phyloP scores from a whole-genome alignment of 225 moss, liverwort and hornwort genomes.

The Anthoceros angustus region DNA sequence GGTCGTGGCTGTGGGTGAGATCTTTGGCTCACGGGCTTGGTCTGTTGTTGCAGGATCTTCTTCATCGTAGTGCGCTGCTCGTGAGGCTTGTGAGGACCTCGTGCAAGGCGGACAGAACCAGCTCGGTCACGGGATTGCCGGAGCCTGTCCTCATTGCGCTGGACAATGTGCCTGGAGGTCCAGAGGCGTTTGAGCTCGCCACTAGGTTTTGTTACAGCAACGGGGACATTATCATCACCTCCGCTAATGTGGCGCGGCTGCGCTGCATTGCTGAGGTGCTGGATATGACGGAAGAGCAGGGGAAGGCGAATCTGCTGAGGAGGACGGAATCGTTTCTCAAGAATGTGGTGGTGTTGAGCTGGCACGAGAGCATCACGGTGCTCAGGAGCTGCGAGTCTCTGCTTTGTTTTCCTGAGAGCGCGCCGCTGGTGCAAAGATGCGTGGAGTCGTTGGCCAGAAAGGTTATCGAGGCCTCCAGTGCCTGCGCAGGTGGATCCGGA shows the following conservation, averaged over 20 bases:
- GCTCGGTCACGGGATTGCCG: neutral
- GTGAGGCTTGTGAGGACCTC: neutral
- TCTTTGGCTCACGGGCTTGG: neutral
- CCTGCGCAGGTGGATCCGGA: constrained; percentile 25
- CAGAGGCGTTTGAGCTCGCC: constrained; percentile 64
- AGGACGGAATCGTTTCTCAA: constrained; percentile 58
- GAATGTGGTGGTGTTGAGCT: constrained; percentile 69
- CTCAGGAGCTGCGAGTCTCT: constrained; percentile 58
- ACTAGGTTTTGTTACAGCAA: constrained; percentile 54
- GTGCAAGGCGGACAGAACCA: neutral
- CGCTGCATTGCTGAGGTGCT: constrained; percentile 77
- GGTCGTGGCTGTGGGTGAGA: neutral
- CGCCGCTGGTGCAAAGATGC: constrained; percentile 54
- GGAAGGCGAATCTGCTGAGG: constrained; percentile 38
- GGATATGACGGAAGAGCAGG: constrained; percentile 61
- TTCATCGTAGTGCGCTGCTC: neutral
- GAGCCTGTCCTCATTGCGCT: constrained; percentile 6
- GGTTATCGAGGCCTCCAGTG: constrained; percentile 19
- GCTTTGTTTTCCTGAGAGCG: constrained; percentile 45
- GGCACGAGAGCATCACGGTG: constrained; percentile 64
- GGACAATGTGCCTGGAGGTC: constrained; percentile 61
- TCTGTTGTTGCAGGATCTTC: neutral
- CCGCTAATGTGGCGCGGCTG: constrained; percentile 60
- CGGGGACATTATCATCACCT: constrained; percentile 29
- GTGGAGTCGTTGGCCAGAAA: constrained; percentile 51